Base-by-base conservation (phyloP, 2,329 filamentous ascomycete species). In the Ophiostoma sp. region DNA sequence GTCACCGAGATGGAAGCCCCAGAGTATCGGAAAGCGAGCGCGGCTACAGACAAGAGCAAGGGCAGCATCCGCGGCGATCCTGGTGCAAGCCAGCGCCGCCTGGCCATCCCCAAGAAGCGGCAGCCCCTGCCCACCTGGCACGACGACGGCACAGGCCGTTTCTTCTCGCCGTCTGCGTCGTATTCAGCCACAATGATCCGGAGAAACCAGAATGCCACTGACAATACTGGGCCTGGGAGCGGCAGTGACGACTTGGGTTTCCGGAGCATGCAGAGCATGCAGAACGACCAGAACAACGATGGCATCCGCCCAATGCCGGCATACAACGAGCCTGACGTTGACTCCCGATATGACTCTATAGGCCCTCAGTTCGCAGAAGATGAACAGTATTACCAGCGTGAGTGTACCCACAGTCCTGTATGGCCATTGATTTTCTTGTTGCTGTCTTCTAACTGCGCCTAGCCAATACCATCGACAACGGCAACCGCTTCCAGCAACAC, bases 21-120 rank as follows among this genome's bases (percentile, higher is more conserved):
- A 5, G 60, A 33, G 8, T 11, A 39, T 13, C 65, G 65, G 3
- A 44, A 27, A 35, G 66, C 66, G 52, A 78, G 76, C 71, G 69
- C 72, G 23, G 69, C 68, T 17, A 79, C 76, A 1, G 71, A 78
- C 39, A 73, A 73, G 57, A 76, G 75, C 73, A 69, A 74, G 27
- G 74, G 71, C 52, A 79, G 76, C 72, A 71, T 70, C 3, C 70
- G 74, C 0, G 78, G 75, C n/a, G 69, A 70, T 1, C 70, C 72
- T 4, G 76, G 72, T 11, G 71, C 67, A 44, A 72, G 33, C 8
- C 60, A 78, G 11, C 72, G 69, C 52, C 74, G 76, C n/a, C 70
- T 81, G 71, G 76, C 76, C 1, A 72, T 82, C 3, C 76, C 77
- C 65, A 82, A 82, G 74, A 78, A 75, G 71, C 77, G 79, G 67